Evolutionary conservation across 1,284 basidiomycete genomes (phyloP), one percentile per base, ranked within the genome.

Genomic region (Exobasidium cylindrosporum): DNA sequence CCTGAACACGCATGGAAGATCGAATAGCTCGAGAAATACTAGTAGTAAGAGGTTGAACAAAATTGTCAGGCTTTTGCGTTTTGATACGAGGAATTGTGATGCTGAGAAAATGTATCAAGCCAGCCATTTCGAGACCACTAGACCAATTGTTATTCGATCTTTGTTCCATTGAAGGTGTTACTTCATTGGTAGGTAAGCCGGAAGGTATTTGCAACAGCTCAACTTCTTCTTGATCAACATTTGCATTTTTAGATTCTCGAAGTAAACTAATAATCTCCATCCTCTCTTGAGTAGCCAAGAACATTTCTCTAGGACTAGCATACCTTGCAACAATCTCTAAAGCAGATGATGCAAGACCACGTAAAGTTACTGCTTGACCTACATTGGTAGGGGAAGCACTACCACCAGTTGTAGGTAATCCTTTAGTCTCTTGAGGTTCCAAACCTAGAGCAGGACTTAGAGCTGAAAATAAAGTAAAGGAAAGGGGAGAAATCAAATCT

Each of bases 221-320:
- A 24, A 6, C 47, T 45, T 54, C n/a, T 26, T 52, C 23, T 14
- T 62, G 49, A 44, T 59, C 11, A 30, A 23, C 23, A 40, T 40
- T 52, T 56, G 58, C 40, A 7, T 7, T 17, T 40, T 7, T 10
- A 10, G 35, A 10, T 17, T 7, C 7, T 10, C 35, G 35, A 40
- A 40, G 47, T 28, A 14, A 13, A 28, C 47, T 28, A n/a, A 70
- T 56, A 57, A 73, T 62, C 31, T 67, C 66, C 30, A 70, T 62
- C 2, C 72, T 66, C 62, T 72, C 66, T 56, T 73, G 68, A 17
- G 67, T 44, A 4, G 72, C 73, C 66, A 75, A 62, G 63, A 69
- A 72, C n/a, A 75, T 46, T 31, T 75, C 73, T 4, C 73, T 66
- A 14, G 72, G 67, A 4, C 69, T 72, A 1, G 64, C 67, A 21